Evolutionary conservation across 2,329 filamentous ascomycete genomes (phyloP), one percentile per base, ranked within the genome.

Genomic region (Furcasterigmium sp.): DNA sequence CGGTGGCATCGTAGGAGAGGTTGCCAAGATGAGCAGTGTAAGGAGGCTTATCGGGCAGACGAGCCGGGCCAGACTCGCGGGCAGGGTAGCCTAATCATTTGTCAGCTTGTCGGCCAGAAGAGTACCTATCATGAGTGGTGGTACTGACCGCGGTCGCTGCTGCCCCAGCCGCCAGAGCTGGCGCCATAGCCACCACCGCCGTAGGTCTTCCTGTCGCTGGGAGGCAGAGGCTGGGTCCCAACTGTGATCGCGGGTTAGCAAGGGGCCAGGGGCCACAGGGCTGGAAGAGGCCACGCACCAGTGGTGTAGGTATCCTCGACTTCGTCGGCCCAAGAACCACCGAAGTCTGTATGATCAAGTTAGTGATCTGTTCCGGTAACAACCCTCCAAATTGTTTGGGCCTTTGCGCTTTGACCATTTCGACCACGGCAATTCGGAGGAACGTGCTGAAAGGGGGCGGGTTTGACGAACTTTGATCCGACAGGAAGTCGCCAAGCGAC

Each of bases 21-120:
- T 98, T 98, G 59, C 93, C 93, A 47, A 98, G 77, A 69, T 98
- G 93, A 50, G 91, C 91, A 46, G 93, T 98, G 69, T 82, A 98
- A 11, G 93, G 93, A 46, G 94, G 93, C 70, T 89, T 91, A 51
- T 87, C 85, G 44, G 93, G 93, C 43, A 98, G 80, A 43, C 63
- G 62, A 54, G 68, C 65, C 20, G 91, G 91, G 45, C 89, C 80
- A 55, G 84, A 76, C 61, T 95, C 89, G 63, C 88, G 86, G 51
- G 69, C 62, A 48, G 75, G 70, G 57, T 80, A 86, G 51, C 73
- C 78, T 81, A 41, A 29, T 41, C 17, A 46, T 40, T 37, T 44
- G 47, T 55, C 41, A 55, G 43, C 46, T 48, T 7, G 23, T 7
- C 23, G 7, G 23, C n/a, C 7, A 26, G 5, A n/a, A 32, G 40